Conservation (phyloP, 768 basidiomycete species). For the Lactarius hatsudake region DNA sequence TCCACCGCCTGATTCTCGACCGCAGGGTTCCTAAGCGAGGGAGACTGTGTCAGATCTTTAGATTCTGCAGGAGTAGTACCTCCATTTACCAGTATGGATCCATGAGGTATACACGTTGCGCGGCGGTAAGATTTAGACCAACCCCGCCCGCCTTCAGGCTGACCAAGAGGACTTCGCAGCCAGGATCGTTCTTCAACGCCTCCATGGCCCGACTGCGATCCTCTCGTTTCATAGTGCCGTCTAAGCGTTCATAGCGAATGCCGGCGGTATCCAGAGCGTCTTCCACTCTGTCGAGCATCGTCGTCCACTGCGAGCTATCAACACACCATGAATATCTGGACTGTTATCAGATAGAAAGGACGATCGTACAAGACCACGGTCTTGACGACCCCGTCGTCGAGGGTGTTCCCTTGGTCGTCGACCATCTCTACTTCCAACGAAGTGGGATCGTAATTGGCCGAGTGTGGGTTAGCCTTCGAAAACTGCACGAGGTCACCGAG, state of each 20-base stretch:
- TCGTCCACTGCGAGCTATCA: constrained; percentile 87
- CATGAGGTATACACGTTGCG: constrained; percentile 92
- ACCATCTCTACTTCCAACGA: constrained; percentile 74
- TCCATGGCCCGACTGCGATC: constrained; percentile 92
- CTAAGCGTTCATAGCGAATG: constrained; percentile 88
- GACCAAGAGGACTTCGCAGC: constrained; percentile 90
- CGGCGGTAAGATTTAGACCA: constrained; percentile 92
- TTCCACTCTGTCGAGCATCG: constrained; percentile 91
- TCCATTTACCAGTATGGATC: constrained; percentile 85
- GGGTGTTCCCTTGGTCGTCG: constrained; percentile 65
- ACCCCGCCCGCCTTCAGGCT: constrained; percentile 97
- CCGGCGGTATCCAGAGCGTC: constrained; percentile 79
- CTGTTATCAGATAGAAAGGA: constrained; percentile 15
- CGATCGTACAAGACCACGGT: constrained; percentile 90
- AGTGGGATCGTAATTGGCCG: constrained; percentile 78
- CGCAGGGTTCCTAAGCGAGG: constrained; percentile 75
- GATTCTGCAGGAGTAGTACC: constrained; percentile 2
- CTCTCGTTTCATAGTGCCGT: constrained; percentile 98
- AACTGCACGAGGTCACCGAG: constrained; percentile 76
- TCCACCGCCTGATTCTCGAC: constrained; percentile 98
- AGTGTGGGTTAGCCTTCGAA: constrained; percentile 83
- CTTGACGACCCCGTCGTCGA: constrained; percentile 75
- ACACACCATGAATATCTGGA: background rate
- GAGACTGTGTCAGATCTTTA: background rate
- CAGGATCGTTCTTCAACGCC: constrained; percentile 82